These are phyloP conservation scores for Agastache rugosa DNA, from an alignment of 257 asterid genomes.

Conservation along the genomic window DNA sequence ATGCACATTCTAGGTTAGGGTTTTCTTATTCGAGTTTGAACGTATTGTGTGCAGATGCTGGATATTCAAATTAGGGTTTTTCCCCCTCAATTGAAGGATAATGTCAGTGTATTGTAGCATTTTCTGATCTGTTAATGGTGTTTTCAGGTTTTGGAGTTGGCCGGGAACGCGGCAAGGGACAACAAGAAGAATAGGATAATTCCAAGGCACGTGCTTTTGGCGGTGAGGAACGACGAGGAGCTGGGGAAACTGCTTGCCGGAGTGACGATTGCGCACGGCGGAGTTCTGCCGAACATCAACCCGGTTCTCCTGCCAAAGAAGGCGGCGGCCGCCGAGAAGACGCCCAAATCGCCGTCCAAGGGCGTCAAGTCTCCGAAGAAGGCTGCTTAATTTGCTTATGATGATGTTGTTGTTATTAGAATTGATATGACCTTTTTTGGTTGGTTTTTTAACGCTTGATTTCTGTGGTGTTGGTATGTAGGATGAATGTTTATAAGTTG, in stretches of 20 bases:
- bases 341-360: constrained; percentile 45
- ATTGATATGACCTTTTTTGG: neutral
- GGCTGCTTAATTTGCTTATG: constrained; percentile 6
- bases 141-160: constrained; percentile 67
- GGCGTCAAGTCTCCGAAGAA: constrained; percentile 56
- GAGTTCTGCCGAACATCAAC: constrained; percentile 36
- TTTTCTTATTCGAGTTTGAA: neutral
- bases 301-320: constrained; percentile 34
- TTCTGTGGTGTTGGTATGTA: constrained; percentile 16
- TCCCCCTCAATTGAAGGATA: neutral
- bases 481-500: constrained; percentile 21
- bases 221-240: constrained; percentile 38
- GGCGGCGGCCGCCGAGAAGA: constrained; percentile 34
- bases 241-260: constrained; percentile 32
- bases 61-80: constrained; percentile 13
- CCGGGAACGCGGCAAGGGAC: constrained; percentile 82
- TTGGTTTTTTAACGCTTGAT: neutral
- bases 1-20: neutral
- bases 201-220: constrained; percentile 35
- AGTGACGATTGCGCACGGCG: constrained; percentile 36
- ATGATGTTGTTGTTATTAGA: neutral
- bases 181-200: constrained; percentile 37
- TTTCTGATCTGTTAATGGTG: neutral
- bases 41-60: too few species aligned
- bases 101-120: neutral